These are phyloP conservation scores for Apiospora hydei DNA, from an alignment of 2,329 filamentous ascomycete species.

Conservation along the genomic window DNA sequence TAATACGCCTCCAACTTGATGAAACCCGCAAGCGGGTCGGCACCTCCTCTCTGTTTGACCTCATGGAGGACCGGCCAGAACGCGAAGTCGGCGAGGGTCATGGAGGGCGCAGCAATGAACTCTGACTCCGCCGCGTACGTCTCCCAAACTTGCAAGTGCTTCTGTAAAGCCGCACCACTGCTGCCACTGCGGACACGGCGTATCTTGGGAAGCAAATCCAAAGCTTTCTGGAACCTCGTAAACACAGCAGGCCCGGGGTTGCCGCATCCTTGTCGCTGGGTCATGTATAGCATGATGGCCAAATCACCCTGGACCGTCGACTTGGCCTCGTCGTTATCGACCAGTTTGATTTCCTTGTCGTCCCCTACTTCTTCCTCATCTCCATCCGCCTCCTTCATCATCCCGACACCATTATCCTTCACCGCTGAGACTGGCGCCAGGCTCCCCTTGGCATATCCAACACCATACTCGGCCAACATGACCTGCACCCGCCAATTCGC, in stretches of 20 bases:
- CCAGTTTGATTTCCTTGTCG: conserved; percentile 53
- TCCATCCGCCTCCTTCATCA: conserved; percentile 38
- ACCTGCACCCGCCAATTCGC: conserved; percentile 58
- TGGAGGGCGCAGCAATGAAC: conserved; percentile 55
- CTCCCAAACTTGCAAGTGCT: conserved; percentile 52
- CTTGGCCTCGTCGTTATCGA: conserved; percentile 60
- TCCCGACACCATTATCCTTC: background rate
- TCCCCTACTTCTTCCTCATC: conserved; percentile 31
- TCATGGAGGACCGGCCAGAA: conserved; percentile 63
- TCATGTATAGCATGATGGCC: conserved; percentile 67
- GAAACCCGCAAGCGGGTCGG: conserved; percentile 35
- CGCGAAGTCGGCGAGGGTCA: conserved; percentile 60
- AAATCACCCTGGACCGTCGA: conserved; percentile 58
- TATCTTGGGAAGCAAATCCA: conserved; percentile 43
- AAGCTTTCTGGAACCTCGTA: conserved; percentile 51
- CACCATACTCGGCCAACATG: conserved; percentile 57
- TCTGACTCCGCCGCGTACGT: conserved; percentile 43
- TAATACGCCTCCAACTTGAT: conserved; percentile 52
- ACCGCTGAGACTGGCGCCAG: conserved; percentile 36
- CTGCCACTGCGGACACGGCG: background rate
- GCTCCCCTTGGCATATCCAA: conserved; percentile 52
- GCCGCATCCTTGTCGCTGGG: conserved; percentile 53
- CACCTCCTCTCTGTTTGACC: background rate
- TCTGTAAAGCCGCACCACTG: conserved; percentile 36
- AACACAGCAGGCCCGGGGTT: conserved; percentile 40